Percentiles rank a stretch among this genome's conserved stretches.
Evolutionary conservation across 495 filamentous ascomycete species (phyloP).

Genomic region (Amorphotheca resinae): DNA sequence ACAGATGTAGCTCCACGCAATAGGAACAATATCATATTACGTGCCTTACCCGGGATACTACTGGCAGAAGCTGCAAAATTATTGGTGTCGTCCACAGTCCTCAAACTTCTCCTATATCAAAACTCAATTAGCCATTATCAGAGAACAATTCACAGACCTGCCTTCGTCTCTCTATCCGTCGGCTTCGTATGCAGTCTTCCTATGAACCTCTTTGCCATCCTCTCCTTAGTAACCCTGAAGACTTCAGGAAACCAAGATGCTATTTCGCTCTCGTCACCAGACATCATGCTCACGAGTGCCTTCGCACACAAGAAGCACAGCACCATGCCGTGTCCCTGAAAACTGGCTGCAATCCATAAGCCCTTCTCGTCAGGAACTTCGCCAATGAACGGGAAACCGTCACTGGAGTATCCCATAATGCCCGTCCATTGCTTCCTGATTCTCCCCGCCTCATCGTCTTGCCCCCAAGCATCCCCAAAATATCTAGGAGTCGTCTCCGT

Average conservation of each 20-base stretch:
- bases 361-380: constrained; percentile 27
- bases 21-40: too few species aligned
- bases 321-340: constrained; percentile 50
- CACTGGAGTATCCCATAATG: constrained; percentile 44
- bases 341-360: constrained; percentile 38
- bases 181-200: too few species aligned
- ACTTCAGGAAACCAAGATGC: constrained; percentile 39
- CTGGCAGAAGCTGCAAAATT: too few species aligned
- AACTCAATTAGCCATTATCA: too few species aligned
- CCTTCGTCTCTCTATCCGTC: too few species aligned
- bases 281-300: constrained; percentile 40
- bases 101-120: too few species aligned
- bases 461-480: constrained; percentile 47
- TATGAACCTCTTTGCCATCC: constrained; percentile 30
- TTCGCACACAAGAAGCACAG: constrained; percentile 43
- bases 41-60: too few species aligned
- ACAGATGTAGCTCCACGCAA: too few species aligned
- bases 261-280: constrained; percentile 11
- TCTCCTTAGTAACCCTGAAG: constrained; percentile 33
- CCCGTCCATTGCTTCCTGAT: constrained; percentile 50
- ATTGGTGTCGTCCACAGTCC: too few species aligned
- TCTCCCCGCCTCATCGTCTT: constrained; percentile 41
- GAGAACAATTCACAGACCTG: too few species aligned
- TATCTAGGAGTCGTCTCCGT: constrained; percentile 32
- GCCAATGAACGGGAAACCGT: constrained; percentile 45